Base-by-base conservation (phyloP, 306 rosid species). In the Malus asiatica region DNA sequence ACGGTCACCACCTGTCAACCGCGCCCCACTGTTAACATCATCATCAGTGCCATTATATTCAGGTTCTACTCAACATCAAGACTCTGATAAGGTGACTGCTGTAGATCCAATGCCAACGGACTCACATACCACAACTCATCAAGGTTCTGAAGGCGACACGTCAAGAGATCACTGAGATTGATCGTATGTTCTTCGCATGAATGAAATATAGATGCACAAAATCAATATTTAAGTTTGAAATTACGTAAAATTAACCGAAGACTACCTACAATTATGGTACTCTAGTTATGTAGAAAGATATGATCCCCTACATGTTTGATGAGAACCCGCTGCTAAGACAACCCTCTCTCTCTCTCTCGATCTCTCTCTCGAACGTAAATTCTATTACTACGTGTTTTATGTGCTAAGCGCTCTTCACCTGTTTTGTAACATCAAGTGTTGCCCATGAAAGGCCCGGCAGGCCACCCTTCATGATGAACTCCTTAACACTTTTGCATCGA, bases 91-190 rank as follows among this genome's bases (percentile, higher is more conserved):
- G 45, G 14, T 38, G 12, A 23, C 20, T 61, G 27, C 74, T 79
- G 84, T 73, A 60, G 91, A 75, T 46, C 79, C 58, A 55, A 48
- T 83, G 8, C 83, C 86, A 59, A 71, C 83, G 0, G 83, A 78
- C 67, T 86, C 86, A 11, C 78, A 80, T 35, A 64, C 86, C 74
- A 68, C 83, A 38, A 73, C 76, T 14, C 77, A 64, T 81, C 75
- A 71, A 75, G 73, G 86, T 45, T 86, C 89, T 30, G 87, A 84
- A 79, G 79, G 66, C 5, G 84, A 82, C 44, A 69, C 76, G 1
- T 77, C 63, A 61, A 77, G 79, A 78, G 77, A 81, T 83, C 76
- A 77, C 30, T 67, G 73, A 73, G 74, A 58, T 58, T 32, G 45
- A 18, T 27, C 27, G 30, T 73, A 42, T 66, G 67, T 84, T 78